Evolutionary conservation across 176 grass and related monocot genomes (phyloP), one percentile per base, ranked within the genome.

Genomic region (Metroxylon sagu): DNA sequence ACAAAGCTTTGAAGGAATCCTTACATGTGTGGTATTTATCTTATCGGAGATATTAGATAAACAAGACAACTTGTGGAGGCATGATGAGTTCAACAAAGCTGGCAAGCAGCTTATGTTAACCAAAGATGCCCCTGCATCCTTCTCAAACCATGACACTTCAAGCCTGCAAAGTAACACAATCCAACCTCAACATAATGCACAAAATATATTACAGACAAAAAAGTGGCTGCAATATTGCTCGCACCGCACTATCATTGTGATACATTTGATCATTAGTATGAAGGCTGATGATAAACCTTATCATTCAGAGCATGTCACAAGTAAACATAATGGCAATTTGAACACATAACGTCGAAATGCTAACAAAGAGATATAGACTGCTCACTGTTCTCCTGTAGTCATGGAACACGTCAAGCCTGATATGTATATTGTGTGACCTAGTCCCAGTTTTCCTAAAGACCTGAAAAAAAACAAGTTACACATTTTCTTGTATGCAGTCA

Each of bases 351-450:
- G 4, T 71, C 57, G 59, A 4, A 10, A 71, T 59, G 39, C 39
- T 4, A 30, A 19, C 18, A 70, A 57, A 65, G 57, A 75, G 72
- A 68, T 74, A 49, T 51, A 50, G 53, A 50, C 4, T 78, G 49
- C 83, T 88, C 75, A 97, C 87, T 67, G 80, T 4, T 84, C 83
- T 59, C 29, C 65, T 59, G 64, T 69, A 78, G 67, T 91, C 62
- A 70, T 73, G 35, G 74, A 79, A 80, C 92, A 88, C 67, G 61
- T 75, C 69, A 91, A 69, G 54, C 84, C 80, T n/a, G 81, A 91
- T 43, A 97, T 83, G 31, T 85, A 91, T 29, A 97, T 78, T 68
- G 79, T 80, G 80, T 91, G 92, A 49, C 92, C 92, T 78, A 80
- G 59, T 58, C 83, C 78, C 23, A 91, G 68, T 75, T 81, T 87